Conservation (phyloP, 1,284 basidiomycete species). For the Acaromyces ingoldii region DNA sequence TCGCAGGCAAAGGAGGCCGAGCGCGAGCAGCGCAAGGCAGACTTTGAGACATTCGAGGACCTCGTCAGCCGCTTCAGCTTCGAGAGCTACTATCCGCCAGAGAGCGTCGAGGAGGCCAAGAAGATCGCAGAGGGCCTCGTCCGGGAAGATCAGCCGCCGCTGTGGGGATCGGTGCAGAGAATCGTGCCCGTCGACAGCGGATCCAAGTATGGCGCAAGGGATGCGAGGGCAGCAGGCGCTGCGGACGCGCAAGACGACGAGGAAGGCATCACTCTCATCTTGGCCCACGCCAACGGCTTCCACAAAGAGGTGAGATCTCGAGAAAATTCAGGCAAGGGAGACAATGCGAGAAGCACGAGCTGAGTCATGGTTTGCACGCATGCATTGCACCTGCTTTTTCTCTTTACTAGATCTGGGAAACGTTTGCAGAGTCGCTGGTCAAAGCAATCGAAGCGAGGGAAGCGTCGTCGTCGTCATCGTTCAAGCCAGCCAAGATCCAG, state of each 20-base stretch:
- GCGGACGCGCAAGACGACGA: slow-evolving; percentile 13
- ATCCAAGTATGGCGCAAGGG: no score
- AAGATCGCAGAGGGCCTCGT: slow-evolving; percentile 2
- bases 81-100: slow-evolving; percentile 19
- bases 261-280: slow-evolving; percentile 63
- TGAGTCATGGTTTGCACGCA: no score
- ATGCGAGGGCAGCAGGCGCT: no score
- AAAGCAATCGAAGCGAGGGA: neutral
- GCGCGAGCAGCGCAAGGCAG: slow-evolving; percentile 18
- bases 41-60: slow-evolving; percentile 21
- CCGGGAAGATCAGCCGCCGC: neutral
- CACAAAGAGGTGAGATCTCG: slow-evolving; percentile 74
- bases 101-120: slow-evolving; percentile 8
- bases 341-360: no score
- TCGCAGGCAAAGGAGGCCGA: slow-evolving; percentile 21
- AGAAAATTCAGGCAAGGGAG: no score
- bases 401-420: slow-evolving; percentile 6
- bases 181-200: slow-evolving; percentile 1
- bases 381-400: no score
- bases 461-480: neutral
- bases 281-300: slow-evolving; percentile 75
- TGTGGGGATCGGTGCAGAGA: slow-evolving; percentile 13
- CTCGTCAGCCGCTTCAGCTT: slow-evolving; percentile 12
- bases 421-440: slow-evolving; percentile 4
- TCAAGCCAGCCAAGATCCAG: no score